Evolutionary conservation across 768 basidiomycete genomes (phyloP).

Genomic region (Pulveroboletus sp.): DNA sequence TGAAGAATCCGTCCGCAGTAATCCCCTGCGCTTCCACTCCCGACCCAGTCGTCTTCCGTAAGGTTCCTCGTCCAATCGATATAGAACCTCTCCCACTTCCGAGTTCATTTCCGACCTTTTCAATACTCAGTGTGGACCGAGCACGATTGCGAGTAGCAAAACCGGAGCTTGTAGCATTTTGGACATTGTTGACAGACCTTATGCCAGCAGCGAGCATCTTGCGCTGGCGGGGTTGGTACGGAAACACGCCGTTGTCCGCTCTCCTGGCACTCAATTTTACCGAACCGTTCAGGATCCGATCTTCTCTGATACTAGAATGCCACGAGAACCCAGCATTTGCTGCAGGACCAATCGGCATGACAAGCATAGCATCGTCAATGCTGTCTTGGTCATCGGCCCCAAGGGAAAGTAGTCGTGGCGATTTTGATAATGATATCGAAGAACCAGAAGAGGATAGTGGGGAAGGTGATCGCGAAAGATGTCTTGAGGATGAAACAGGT

Average conservation of each 20-base stretch:
- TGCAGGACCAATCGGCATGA: constrained; percentile 61
- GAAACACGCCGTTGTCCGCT: constrained; percentile 5
- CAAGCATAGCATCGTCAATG: constrained; percentile 70
- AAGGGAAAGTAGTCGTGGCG: constrained; percentile 22
- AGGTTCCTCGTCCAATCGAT: constrained; percentile 57
- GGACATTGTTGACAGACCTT: constrained; percentile 35
- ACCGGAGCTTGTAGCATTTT: constrained; percentile 22
- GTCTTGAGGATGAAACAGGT: constrained; percentile 35
- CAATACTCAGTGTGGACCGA: constrained; percentile 63
- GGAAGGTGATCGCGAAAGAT: constrained; percentile 26
- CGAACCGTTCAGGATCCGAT: constrained; percentile 7
- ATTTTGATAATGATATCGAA: constrained; percentile 22
- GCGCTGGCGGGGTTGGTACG: constrained; percentile 41
- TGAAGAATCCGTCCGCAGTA: constrained; percentile 76
- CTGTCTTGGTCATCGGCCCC: constrained; percentile 61
- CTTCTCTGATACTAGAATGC: constrained; percentile 7
- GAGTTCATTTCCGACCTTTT: constrained; percentile 30
- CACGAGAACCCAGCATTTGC: constrained; percentile 9
- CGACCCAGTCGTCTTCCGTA: constrained; percentile 58
- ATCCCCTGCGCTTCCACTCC: constrained; percentile 73
- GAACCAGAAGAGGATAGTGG: constrained; percentile 21
- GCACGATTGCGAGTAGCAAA: constrained; percentile 39
- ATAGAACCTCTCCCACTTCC: constrained; percentile 53
- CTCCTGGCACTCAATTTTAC: constrained; percentile 27
- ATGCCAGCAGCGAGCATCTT: constrained; percentile 26